phyloP scores from a whole-genome alignment of 2,329 filamentous ascomycete genomes.

The Venturia aucupariae region DNA sequence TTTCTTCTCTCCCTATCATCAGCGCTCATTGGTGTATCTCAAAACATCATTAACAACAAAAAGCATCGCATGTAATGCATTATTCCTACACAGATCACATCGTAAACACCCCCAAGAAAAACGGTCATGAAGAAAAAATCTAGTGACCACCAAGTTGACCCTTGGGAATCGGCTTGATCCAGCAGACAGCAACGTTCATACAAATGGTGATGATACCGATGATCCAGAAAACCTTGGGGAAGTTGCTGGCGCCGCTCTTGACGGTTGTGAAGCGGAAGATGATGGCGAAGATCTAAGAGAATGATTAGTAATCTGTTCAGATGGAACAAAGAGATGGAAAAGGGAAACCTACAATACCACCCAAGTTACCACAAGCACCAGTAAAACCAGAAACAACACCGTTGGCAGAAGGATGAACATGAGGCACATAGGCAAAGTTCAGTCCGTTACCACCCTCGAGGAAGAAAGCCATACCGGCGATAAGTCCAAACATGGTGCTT shows the following conservation, averaged over 20 bases:
- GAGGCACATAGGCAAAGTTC: slow-evolving; percentile 78
- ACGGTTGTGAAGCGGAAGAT: slow-evolving; percentile 67
- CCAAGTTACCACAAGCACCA: slow-evolving; percentile 73
- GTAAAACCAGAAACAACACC: slow-evolving; percentile 68
- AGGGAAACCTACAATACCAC: slow-evolving; percentile 47
- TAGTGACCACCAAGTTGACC: slow-evolving; percentile 39
- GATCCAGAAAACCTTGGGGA: slow-evolving; percentile 67
- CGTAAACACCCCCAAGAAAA: neutral
- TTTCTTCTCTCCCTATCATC: neutral
- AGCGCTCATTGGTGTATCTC: slow-evolving; percentile 2
- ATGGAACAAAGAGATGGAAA: neutral
- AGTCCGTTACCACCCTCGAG: slow-evolving; percentile 77
- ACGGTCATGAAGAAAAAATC: neutral
- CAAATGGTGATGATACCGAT: slow-evolving; percentile 68
- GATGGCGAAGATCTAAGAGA: slow-evolving; percentile 57
- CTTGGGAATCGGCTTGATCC: slow-evolving; percentile 52
- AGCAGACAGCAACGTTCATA: slow-evolving; percentile 56
- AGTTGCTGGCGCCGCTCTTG: slow-evolving; percentile 35
- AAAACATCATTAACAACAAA: no score
- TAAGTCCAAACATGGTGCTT: slow-evolving; percentile 63
- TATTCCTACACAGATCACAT: neutral
- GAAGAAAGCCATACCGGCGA: slow-evolving; percentile 72
- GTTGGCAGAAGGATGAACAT: slow-evolving; percentile 76
- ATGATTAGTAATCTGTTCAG: neutral
- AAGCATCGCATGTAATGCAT: neutral